Conservation (phyloP, 805 yeast species). For the Spathaspora gorwiae region DNA sequence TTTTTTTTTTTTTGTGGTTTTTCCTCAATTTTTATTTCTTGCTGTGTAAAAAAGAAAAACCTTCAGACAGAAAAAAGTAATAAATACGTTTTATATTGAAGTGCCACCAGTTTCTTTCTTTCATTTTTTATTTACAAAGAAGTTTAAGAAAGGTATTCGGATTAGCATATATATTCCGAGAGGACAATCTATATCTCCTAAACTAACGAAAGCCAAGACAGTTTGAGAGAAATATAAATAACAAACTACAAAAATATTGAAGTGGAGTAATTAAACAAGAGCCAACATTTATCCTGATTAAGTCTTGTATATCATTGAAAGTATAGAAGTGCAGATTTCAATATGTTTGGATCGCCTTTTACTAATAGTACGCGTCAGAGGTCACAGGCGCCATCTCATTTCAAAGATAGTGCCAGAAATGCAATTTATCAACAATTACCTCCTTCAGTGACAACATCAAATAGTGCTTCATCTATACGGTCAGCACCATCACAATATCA, state of each 20-base stretch:
- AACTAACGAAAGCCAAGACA: too few species aligned
- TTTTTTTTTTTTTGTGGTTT: background rate
- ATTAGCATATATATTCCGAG: too few species aligned
- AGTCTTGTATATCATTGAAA: too few species aligned
- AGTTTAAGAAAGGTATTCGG: too few species aligned
- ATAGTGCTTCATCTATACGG: slow-evolving; percentile 29
- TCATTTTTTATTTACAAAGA: too few species aligned
- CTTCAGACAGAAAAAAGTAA: background rate
- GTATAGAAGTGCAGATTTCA: too few species aligned
- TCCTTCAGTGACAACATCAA: slow-evolving; percentile 14
- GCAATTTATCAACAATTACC: slow-evolving; percentile 42
- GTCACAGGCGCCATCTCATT: slow-evolving; percentile 33
- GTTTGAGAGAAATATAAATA: too few species aligned
- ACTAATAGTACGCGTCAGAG: slow-evolving; percentile 19
- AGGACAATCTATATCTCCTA: too few species aligned
- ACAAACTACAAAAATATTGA: too few species aligned
- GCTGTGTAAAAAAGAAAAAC: background rate
- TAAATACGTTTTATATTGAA: background rate
- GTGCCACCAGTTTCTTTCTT: too few species aligned
- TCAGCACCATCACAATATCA: slow-evolving; percentile 36
- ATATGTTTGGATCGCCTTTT: slow-evolving; percentile 29
- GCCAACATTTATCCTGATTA: too few species aligned
- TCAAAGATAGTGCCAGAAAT: slow-evolving; percentile 39
- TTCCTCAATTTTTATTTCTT: background rate
- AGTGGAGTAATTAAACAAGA: too few species aligned